A percentile compares a stretch with the other conserved stretches of the same genome.
phyloP scores from a whole-genome alignment of 768 basidiomycete genomes.

The Russula earlei region DNA sequence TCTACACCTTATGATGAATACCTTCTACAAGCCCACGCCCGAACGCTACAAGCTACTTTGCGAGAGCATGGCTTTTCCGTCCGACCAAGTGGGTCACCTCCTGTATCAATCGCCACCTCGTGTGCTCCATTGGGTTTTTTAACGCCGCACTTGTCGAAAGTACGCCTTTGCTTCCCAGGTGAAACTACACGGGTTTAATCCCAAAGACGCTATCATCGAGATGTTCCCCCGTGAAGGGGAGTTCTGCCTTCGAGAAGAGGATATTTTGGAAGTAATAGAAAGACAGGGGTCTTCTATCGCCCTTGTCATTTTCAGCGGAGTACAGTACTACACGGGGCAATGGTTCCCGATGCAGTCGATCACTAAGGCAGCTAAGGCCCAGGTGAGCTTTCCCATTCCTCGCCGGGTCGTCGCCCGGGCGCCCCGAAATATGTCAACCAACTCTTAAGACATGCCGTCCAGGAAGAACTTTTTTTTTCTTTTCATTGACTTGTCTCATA shows the following conservation, averaged over 20 bases:
- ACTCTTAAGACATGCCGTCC: background rate
- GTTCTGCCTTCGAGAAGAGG: constrained; percentile 75
- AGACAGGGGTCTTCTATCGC: constrained; percentile 72
- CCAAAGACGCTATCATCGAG: constrained; percentile 64
- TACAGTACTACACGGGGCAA: constrained; percentile 98
- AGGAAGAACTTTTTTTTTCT: constrained; percentile 7
- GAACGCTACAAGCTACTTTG: constrained; percentile 89
- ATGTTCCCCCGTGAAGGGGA: constrained; percentile 77
- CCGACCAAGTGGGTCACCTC: constrained; percentile 67
- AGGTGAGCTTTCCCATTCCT: constrained; percentile 37
- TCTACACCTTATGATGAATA: constrained; percentile 89
- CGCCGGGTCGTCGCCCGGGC: background rate
- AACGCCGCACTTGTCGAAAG: constrained; percentile 32
- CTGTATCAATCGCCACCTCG: background rate
- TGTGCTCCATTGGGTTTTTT: background rate
- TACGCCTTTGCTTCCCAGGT: constrained; percentile 97
- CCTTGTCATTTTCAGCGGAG: constrained; percentile 84
- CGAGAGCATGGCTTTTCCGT: constrained; percentile 91
- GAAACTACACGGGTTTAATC: constrained; percentile 65
- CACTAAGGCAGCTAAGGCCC: constrained; percentile 73
- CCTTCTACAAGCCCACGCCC: constrained; percentile 85
- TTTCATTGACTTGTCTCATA: constrained; percentile 15
- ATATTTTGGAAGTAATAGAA: constrained; percentile 70
- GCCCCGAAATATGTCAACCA: background rate
- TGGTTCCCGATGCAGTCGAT: constrained; percentile 82